These are phyloP conservation scores for Trypanosoma melophagium DNA, from an alignment of 208 protist species.

Conservation along the genomic window DNA sequence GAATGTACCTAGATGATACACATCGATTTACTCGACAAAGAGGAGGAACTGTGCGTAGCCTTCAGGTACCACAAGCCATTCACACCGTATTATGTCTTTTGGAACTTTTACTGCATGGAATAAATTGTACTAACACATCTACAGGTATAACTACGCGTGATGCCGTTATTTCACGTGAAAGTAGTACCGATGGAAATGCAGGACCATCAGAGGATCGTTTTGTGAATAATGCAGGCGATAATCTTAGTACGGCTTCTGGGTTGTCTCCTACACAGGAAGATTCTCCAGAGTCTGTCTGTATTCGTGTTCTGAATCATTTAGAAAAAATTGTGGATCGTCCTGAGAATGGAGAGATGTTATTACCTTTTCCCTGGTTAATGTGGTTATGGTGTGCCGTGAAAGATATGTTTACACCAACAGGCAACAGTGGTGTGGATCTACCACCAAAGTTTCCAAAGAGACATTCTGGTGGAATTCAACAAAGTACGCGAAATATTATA, in stretches of 20 bases:
- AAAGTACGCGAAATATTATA: constrained; percentile 57
- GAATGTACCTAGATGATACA: constrained; percentile 37
- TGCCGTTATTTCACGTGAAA: neutral
- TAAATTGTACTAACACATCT: neutral
- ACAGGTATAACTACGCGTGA: neutral
- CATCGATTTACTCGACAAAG: constrained; percentile 6
- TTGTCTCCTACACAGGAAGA: constrained; percentile 34
- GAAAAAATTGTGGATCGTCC: constrained; percentile 78
- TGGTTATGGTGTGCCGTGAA: constrained; percentile 74
- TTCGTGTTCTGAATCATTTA: constrained; percentile 68
- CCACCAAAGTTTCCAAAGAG: constrained; percentile 12
- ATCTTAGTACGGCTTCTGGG: constrained; percentile 10
- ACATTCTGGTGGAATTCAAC: constrained; percentile 34
- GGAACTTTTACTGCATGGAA: constrained; percentile 6
- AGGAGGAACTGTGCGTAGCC: neutral
- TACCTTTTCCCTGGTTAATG: constrained; percentile 71
- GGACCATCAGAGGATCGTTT: constrained; percentile 1
- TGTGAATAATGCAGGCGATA: neutral
- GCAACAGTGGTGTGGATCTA: neutral
- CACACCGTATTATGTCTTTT: constrained; percentile 25
- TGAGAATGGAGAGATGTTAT: constrained; percentile 60
- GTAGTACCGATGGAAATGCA: neutral
- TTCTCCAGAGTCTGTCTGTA: constrained; percentile 38
- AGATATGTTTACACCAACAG: constrained; percentile 32
- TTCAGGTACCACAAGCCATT: constrained; percentile 29